Base-by-base conservation (phyloP, 352 stramenopile genomes). In the Thalassiosira delicatula region DNA sequence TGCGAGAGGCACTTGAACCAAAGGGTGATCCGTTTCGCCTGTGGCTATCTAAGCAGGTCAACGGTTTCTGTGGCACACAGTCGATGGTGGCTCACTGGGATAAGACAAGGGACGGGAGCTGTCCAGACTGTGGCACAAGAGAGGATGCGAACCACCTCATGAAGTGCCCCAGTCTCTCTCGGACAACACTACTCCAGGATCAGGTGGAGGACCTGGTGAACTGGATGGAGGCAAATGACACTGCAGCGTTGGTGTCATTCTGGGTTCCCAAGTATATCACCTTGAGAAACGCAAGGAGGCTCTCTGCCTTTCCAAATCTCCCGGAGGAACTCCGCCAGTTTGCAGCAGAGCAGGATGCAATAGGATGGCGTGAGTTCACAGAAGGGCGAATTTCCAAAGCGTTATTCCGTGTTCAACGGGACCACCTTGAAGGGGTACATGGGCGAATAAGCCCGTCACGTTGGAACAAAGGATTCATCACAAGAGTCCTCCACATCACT, bases 11-110 rank as follows among this genome's bases (percentile, higher is more conserved):
- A 17, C 66, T 74, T 23, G 33, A 33, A 35, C 5, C 19, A 33
- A 74, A 74, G n/a, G 14, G 17, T 12, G 25, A 60, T 5, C 14
- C 9, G 5, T 71, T 37, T 32, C 17, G 19, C 11, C 19, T 42
- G 25, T 71, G 63, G 63, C 63, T 71, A 17, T 25, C 63, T 17
- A 71, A 71, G n/a, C 63, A 71, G n/a, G 9, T 27, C n/a, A 53
- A 44, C 3, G 49, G 35, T 7, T 74, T 74, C 49, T 74, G 66
- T 30, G 66, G 27, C 2, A 65, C 53, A 33, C 27, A 32, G 21
- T 30, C n/a, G 3, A 25, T 37, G 35, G 27, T 53, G 21, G 23
- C 27, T 19, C 44, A 51, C 1, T 63, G 27, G 29, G 29, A 74
- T 21, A 30, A 30, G 1, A 40, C 25, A 42, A 25, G 14, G 5